These are phyloP conservation scores for Seiridium unicorne DNA, from an alignment of 2,329 filamentous ascomycete genomes.

Conservation along the genomic window DNA sequence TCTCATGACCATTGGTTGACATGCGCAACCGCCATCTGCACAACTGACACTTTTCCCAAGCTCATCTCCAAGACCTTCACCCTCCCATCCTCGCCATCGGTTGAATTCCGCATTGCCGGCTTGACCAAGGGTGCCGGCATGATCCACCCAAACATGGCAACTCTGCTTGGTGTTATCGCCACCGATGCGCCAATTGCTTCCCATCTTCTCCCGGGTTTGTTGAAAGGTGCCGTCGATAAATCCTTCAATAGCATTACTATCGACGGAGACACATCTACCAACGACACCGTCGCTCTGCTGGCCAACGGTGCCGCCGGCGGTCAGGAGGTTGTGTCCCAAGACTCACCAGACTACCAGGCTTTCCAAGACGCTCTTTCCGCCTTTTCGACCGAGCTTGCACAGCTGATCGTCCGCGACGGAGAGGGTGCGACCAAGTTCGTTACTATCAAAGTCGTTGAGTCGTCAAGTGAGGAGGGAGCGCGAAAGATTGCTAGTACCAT, in stretches of 20 bases:
- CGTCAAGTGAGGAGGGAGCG: slow-evolving; percentile 67
- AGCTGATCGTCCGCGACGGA: slow-evolving; percentile 92
- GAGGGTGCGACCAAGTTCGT: slow-evolving; percentile 99
- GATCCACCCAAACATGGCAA: slow-evolving; percentile 99
- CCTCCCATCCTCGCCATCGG: slow-evolving; percentile 73
- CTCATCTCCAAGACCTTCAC: slow-evolving; percentile 81
- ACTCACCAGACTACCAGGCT: slow-evolving; percentile 62
- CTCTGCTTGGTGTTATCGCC: slow-evolving; percentile 84
- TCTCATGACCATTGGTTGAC: slow-evolving; percentile 84
- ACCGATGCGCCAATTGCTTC: slow-evolving; percentile 83
- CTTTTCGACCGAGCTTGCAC: slow-evolving; percentile 81
- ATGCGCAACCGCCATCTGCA: slow-evolving; percentile 90
- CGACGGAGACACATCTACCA: slow-evolving; percentile 95
- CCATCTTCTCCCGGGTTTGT: slow-evolving; percentile 63
- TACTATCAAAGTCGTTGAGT: slow-evolving; percentile 79
- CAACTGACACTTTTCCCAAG: slow-evolving; percentile 98
- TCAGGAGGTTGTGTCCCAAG: slow-evolving; percentile 53
- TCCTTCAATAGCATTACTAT: slow-evolving; percentile 98
- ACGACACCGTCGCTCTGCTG: slow-evolving; percentile 92
- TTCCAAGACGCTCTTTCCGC: slow-evolving; percentile 70
- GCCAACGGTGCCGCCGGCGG: slow-evolving; percentile 92
- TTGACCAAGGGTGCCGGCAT: slow-evolving; percentile 99
- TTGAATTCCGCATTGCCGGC: slow-evolving; percentile 82
- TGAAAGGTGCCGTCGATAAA: slow-evolving; percentile 72
- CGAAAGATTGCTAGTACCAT: slow-evolving; percentile 83